These are phyloP conservation scores for Cinnamomum micranthum DNA, from an alignment of 164 flowering plant genomes.

Conservation along the genomic window DNA sequence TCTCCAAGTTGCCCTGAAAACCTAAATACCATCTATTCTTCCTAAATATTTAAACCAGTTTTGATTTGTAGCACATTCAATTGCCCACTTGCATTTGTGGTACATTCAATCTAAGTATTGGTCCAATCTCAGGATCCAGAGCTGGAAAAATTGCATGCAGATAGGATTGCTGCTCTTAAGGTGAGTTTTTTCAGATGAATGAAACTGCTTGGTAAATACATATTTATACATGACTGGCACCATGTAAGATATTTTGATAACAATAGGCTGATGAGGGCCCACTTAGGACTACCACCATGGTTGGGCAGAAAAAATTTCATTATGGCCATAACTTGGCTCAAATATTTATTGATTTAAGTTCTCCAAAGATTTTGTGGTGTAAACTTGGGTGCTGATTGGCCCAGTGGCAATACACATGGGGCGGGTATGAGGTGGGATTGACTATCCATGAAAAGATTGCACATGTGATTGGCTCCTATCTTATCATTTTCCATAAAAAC, in stretches of 20 bases:
- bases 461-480: no score
- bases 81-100: not conserved
- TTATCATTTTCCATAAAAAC: no score
- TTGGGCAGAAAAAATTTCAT: no score
- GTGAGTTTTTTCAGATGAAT: slow-evolving; percentile 22
- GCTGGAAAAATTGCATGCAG: slow-evolving; percentile 91
- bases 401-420: no score
- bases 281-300: no score
- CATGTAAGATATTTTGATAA: not conserved
- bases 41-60: not conserved
- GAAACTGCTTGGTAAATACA: not conserved
- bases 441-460: no score
- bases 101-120: not conserved
- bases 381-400: no score
- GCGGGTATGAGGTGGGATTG: no score
- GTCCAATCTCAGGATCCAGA: slow-evolving; percentile 72
- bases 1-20: not conserved
- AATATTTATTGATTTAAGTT: no score
- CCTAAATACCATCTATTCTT: not conserved
- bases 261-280: no score
- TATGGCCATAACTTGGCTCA: no score
- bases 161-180: slow-evolving; percentile 90
- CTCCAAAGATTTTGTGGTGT: no score
- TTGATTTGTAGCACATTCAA: not conserved
- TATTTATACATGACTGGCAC: not conserved